These are phyloP conservation scores for Cytospora leucostoma DNA, from an alignment of 2,329 filamentous ascomycete genomes.

Conservation along the genomic window DNA sequence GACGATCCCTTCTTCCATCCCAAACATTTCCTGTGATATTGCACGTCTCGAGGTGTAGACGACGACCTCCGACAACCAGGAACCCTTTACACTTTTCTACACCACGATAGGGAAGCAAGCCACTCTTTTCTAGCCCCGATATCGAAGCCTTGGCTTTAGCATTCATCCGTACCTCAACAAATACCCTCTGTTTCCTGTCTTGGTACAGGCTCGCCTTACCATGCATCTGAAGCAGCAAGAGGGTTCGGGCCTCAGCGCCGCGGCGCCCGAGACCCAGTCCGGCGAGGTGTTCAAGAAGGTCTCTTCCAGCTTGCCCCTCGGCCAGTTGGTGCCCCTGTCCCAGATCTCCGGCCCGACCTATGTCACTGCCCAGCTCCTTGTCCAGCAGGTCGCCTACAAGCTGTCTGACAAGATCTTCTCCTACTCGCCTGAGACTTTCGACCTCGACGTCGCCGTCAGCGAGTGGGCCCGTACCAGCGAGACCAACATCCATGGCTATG, in stretches of 20 bases:
- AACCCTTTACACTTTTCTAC: no score
- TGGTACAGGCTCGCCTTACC: background rate
- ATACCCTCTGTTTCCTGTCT: background rate
- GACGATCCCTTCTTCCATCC: background rate
- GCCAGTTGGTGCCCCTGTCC: slow-evolving; percentile 54
- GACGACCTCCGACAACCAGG: no score
- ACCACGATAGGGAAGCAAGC: no score
- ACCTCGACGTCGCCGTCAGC: slow-evolving; percentile 81
- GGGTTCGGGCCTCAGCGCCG: slow-evolving; percentile 38
- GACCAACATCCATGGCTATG: slow-evolving; percentile 79
- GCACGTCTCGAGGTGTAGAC: background rate
- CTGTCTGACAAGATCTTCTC: slow-evolving; percentile 97
- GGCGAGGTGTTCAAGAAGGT: slow-evolving; percentile 42
- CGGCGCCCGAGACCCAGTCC: slow-evolving; percentile 37
- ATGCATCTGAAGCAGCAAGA: slow-evolving; percentile 42
- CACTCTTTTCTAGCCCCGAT: no score
- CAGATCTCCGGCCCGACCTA: slow-evolving; percentile 86
- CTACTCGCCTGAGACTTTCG: slow-evolving; percentile 92
- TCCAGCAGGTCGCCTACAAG: slow-evolving; percentile 94
- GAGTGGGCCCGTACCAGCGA: slow-evolving; percentile 71
- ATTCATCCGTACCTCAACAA: no score
- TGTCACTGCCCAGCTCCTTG: slow-evolving; percentile 85
- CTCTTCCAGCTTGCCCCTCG: slow-evolving; percentile 59
- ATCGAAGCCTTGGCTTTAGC: no score
- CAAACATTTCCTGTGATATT: background rate